phyloP scores from a whole-genome alignment of 257 asterid genomes.

The Craterostigma plantagineum region DNA sequence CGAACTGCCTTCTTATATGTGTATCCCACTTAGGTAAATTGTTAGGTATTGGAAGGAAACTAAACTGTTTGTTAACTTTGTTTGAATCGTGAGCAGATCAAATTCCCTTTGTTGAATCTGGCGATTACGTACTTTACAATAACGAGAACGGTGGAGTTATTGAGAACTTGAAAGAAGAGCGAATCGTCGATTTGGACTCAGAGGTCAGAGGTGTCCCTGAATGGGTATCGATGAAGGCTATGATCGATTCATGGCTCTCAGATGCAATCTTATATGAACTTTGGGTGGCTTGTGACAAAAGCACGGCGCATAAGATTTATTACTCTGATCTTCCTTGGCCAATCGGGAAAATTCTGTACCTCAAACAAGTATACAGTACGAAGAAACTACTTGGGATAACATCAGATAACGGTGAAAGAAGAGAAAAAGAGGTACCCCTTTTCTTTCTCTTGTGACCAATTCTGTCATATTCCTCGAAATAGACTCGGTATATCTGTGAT shows the following conservation, averaged over 20 bases:
- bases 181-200: conserved; percentile 63
- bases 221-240: conserved; percentile 64
- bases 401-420: conserved; percentile 40
- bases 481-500: too few relatives aligned
- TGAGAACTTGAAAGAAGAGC: conserved; percentile 48
- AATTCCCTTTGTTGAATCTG: conserved; percentile 76
- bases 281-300: conserved; percentile 65
- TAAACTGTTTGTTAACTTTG: conserved; percentile 1
- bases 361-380: conserved; percentile 34
- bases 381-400: conserved; percentile 69
- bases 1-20: too few relatives aligned
- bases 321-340: conserved; percentile 97
- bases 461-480: too few relatives aligned
- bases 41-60: background rate
- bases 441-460: background rate
- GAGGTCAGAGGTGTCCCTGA: conserved; percentile 48
- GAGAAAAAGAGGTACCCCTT: conserved; percentile 45
- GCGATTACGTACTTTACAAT: conserved; percentile 59
- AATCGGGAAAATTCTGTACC: conserved; percentile 63
- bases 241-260: conserved; percentile 78
- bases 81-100: conserved; percentile 37
- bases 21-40: background rate
- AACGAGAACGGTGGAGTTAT: conserved; percentile 85
- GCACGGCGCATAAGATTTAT: conserved; percentile 53
- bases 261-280: conserved; percentile 77